phyloP scores from a whole-genome alignment of 495 filamentous ascomycete genomes.

The Bombardia bombarda region DNA sequence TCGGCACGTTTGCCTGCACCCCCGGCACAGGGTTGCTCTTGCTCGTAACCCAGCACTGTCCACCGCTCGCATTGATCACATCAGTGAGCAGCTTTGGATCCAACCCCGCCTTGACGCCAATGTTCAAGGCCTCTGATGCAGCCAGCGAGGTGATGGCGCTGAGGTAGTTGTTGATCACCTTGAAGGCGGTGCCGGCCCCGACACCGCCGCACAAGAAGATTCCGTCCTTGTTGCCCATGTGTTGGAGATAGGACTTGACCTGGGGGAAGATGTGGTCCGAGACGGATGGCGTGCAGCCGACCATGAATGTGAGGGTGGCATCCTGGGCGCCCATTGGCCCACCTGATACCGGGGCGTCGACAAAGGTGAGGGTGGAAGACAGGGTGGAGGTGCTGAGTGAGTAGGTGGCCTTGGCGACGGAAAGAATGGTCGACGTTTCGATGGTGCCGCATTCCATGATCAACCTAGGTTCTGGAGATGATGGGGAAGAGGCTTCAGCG shows the following conservation, averaged over 20 bases:
- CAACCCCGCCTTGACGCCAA: slow-evolving; percentile 31
- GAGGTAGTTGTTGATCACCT: slow-evolving; percentile 38
- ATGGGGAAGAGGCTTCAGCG: not conserved
- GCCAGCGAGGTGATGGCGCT: slow-evolving; percentile 31
- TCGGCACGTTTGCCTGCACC: slow-evolving; percentile 27
- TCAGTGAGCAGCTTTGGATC: slow-evolving; percentile 27
- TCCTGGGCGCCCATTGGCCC: slow-evolving; percentile 38
- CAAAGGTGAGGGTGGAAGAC: slow-evolving; percentile 14
- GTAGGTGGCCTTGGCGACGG: slow-evolving; percentile 19
- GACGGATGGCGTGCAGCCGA: slow-evolving; percentile 10
- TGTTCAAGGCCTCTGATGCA: slow-evolving; percentile 31
- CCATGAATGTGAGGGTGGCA: slow-evolving; percentile 41
- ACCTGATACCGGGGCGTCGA: slow-evolving; percentile 26
- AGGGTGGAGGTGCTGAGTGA: slow-evolving; percentile 10
- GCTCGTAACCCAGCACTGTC: slow-evolving; percentile 33
- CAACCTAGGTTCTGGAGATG: slow-evolving; percentile 11
- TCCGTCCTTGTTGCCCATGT: slow-evolving; percentile 21
- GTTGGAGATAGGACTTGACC: slow-evolving; percentile 10
- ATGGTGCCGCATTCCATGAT: slow-evolving; percentile 41
- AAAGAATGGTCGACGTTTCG: slow-evolving; percentile 27
- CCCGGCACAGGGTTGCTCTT: slow-evolving; percentile 31
- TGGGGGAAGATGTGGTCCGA: slow-evolving; percentile 9
- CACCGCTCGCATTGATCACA: slow-evolving; percentile 29
- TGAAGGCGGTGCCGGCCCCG: slow-evolving; percentile 29
- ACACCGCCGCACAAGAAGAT: slow-evolving; percentile 28